phyloP scores from a whole-genome alignment of 331 rosid species.

The Telfairia occidentalis region DNA sequence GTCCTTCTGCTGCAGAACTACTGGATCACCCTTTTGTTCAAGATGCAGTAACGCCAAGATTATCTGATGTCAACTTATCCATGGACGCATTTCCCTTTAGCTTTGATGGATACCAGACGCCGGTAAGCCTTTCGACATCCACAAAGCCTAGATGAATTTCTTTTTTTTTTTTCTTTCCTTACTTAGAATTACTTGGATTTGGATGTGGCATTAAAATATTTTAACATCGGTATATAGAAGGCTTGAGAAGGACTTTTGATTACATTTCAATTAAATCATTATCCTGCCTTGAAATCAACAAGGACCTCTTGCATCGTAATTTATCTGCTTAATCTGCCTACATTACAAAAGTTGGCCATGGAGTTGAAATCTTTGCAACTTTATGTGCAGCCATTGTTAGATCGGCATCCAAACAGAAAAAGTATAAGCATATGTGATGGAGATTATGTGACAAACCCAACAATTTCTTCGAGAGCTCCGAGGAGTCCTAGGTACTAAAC shows the following conservation, averaged over 20 bases:
- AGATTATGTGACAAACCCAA: conserved; percentile 35
- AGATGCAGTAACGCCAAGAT: conserved; percentile 59
- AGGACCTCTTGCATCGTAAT: not conserved
- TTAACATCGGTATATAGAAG: not conserved
- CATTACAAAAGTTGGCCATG: not conserved
- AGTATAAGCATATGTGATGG: conserved; percentile 39
- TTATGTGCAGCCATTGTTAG: conserved; percentile 60
- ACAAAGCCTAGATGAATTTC: not conserved
- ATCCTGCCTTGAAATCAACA: not conserved
- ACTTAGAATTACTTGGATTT: not conserved
- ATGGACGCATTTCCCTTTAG: conserved; percentile 59
- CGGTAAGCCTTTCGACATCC: conserved; percentile 38
- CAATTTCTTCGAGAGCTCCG: conserved; percentile 33
- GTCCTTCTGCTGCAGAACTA: conserved; percentile 53
- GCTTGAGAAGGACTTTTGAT: not conserved
- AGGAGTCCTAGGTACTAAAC: conserved; percentile 52
- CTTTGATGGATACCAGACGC: conserved; percentile 77
- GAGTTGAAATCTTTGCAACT: conserved; percentile 9
- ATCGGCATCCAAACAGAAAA: conserved; percentile 44
- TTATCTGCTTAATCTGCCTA: not conserved
- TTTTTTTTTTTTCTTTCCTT: not conserved
- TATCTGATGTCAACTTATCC: conserved; percentile 46
- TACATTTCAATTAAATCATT: not conserved
- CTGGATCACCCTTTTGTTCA: conserved; percentile 77
- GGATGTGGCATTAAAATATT: not conserved